These are phyloP conservation scores for Neurospora sp. DNA, from an alignment of 495 filamentous ascomycete species.

Conservation along the genomic window DNA sequence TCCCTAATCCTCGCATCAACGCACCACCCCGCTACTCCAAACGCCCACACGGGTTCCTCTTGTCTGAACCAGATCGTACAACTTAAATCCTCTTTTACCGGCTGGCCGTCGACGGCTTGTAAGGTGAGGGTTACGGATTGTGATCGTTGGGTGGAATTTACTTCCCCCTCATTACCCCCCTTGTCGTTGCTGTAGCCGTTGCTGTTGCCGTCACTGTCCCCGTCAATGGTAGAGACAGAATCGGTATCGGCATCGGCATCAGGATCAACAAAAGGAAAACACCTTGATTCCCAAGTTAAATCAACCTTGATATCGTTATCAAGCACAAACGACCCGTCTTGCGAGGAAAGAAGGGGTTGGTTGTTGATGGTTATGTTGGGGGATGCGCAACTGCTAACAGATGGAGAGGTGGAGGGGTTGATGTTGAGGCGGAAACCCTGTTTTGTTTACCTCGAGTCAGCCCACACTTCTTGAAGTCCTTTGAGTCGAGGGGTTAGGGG, in stretches of 20 bases:
- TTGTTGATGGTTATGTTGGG: slow-evolving; percentile 28
- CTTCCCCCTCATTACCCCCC: too few relatives aligned
- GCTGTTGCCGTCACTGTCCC: too few relatives aligned
- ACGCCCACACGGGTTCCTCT: background rate
- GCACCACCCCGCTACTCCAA: background rate
- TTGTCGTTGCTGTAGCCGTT: too few relatives aligned
- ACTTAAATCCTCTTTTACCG: background rate
- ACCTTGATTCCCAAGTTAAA: slow-evolving; percentile 37
- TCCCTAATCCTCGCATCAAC: background rate
- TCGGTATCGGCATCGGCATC: slow-evolving; percentile 34
- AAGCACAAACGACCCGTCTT: slow-evolving; percentile 20
- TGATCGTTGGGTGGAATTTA: background rate
- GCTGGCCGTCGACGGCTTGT: background rate
- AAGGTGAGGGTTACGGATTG: background rate
- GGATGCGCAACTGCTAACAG: slow-evolving; percentile 14
- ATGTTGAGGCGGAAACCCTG: slow-evolving; percentile 21
- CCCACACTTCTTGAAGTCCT: too few relatives aligned
- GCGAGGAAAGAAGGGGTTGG: slow-evolving; percentile 18
- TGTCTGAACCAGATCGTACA: background rate
- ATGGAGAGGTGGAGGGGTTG: slow-evolving; percentile 4
- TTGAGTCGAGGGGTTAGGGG: too few relatives aligned
- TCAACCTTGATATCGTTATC: slow-evolving; percentile 16
- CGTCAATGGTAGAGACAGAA: slow-evolving; percentile 19
- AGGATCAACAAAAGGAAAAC: too few relatives aligned
- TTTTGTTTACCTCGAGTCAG: too few relatives aligned